phyloP scores from a whole-genome alignment of 768 basidiomycete genomes.

The Phanerodontia chrysosporium region DNA sequence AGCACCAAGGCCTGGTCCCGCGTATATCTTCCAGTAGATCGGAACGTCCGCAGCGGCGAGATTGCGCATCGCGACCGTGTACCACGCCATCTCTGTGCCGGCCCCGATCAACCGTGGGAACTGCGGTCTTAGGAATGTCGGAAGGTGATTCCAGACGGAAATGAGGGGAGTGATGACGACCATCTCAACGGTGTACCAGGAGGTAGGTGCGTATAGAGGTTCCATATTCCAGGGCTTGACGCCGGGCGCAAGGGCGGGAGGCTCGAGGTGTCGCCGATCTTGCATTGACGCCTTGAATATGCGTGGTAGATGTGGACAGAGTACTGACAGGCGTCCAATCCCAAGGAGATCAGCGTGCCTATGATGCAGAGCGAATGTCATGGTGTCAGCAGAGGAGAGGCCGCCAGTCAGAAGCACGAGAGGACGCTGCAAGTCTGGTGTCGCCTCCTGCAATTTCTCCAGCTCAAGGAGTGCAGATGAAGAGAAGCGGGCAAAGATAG shows the following conservation, averaged over 20 bases:
- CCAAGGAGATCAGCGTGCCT: conserved; percentile 73
- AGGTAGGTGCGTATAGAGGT: conserved; percentile 1
- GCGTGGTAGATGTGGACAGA: conserved; percentile 44
- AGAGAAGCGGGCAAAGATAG: conserved; percentile 70
- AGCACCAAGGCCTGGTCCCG: conserved; percentile 19
- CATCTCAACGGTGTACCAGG: conserved; percentile 9
- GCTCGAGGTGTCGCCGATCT: not conserved
- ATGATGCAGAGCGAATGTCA: conserved; percentile 48
- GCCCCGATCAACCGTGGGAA: conserved; percentile 63
- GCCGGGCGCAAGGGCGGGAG: not conserved
- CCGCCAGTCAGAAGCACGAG: conserved; percentile 80
- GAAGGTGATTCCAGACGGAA: conserved; percentile 16
- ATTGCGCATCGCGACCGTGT: conserved; percentile 52
- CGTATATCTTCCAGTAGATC: conserved; percentile 9
- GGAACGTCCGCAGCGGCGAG: conserved; percentile 31
- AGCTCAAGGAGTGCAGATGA: conserved; percentile 46
- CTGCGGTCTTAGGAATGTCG: conserved; percentile 25
- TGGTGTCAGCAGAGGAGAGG: conserved; percentile 53
- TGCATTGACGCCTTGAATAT: not conserved
- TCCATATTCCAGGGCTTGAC: not conserved
- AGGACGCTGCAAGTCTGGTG: conserved; percentile 12
- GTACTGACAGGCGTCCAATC: conserved; percentile 62
- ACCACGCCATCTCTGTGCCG: conserved; percentile 62
- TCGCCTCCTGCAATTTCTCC: conserved; percentile 17
- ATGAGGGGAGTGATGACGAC: conserved; percentile 13